Conservation (phyloP, 257 asterid species). For the Craterostigma plantagineum region DNA sequence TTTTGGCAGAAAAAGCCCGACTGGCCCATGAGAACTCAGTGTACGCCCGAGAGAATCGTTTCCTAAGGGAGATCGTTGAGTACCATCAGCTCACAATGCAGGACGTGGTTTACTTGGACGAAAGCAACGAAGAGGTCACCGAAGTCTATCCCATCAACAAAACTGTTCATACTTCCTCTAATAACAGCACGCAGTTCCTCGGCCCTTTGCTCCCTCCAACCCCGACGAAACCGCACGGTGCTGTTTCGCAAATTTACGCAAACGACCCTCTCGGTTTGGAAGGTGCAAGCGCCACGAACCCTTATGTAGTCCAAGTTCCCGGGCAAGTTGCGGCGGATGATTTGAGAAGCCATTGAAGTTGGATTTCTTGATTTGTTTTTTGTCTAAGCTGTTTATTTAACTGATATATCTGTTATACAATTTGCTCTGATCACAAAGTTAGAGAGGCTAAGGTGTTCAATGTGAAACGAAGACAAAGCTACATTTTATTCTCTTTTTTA, state of each 20-base stretch:
- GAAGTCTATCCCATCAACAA: slow-evolving; percentile 11
- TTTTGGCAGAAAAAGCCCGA: slow-evolving; percentile 83
- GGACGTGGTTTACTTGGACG: slow-evolving; percentile 74
- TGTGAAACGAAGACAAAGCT: too few relatives aligned
- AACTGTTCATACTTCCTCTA: background rate
- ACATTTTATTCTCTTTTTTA: too few relatives aligned
- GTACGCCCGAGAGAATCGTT: slow-evolving; percentile 74
- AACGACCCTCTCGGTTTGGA: slow-evolving; percentile 14
- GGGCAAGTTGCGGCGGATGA: slow-evolving; percentile 19
- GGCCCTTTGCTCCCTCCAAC: slow-evolving; percentile 20
- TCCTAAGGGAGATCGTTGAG: slow-evolving; percentile 88
- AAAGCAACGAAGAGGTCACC: slow-evolving; percentile 64
- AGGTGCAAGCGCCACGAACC: slow-evolving; percentile 20
- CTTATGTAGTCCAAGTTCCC: slow-evolving; percentile 39
- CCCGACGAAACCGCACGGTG: slow-evolving; percentile 35
- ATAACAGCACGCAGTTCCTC: slow-evolving; percentile 14
- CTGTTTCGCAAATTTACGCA: slow-evolving; percentile 17
- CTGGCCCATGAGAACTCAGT: slow-evolving; percentile 74
- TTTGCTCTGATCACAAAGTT: too few relatives aligned
- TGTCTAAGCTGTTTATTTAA: too few relatives aligned
- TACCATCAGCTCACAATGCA: slow-evolving; percentile 86
- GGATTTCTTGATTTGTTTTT: background rate
- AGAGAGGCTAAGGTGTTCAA: too few relatives aligned
- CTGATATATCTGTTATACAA: too few relatives aligned
- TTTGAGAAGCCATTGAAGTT: slow-evolving; percentile 6